Percentiles rank a stretch among this genome's conserved stretches.
phyloP scores from a whole-genome alignment of 192 early-diverging fungal genomes.

The Coemansia sp. region DNA sequence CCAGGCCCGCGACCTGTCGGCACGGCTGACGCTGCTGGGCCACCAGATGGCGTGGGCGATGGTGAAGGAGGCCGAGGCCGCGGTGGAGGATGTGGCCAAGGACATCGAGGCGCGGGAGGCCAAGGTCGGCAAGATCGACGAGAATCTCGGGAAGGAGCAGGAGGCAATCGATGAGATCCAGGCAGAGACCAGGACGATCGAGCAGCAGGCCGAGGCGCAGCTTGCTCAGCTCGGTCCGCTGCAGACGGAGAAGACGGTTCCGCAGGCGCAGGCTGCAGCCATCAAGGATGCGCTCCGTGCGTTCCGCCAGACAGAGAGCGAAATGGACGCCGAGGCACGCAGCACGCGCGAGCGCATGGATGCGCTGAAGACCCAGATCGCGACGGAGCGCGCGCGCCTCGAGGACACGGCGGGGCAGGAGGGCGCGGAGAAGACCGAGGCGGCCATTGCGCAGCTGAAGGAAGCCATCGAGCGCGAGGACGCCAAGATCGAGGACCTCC shows the following conservation, averaged over 20 bases:
- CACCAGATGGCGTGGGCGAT: slow-evolving; percentile 78
- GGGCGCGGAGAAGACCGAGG: slow-evolving; percentile 22
- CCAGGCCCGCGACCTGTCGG: slow-evolving; percentile 60
- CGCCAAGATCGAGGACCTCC: slow-evolving; percentile 25
- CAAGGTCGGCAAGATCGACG: slow-evolving; percentile 48
- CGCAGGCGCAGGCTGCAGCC: slow-evolving; percentile 13
- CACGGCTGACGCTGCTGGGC: slow-evolving; percentile 59
- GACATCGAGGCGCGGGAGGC: slow-evolving; percentile 21
- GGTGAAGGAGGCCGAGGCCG: slow-evolving; percentile 56
- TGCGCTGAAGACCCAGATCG: slow-evolving; percentile 27
- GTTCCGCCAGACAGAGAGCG: slow-evolving; percentile 47
- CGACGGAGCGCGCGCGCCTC: slow-evolving; percentile 34
- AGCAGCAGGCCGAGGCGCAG: slow-evolving; percentile 24
- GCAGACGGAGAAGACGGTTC: slow-evolving; percentile 21
- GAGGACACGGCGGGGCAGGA: slow-evolving; percentile 31
- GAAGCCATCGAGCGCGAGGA: slow-evolving; percentile 31
- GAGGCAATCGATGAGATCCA: slow-evolving; percentile 48
- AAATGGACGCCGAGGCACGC: slow-evolving; percentile 52
- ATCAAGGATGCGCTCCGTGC: slow-evolving; percentile 26
- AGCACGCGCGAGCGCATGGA: slow-evolving; percentile 43
- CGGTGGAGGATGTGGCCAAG: slow-evolving; percentile 38
- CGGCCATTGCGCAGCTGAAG: slow-evolving; percentile 23
- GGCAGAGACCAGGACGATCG: slow-evolving; percentile 38
- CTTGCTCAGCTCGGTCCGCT: slow-evolving; percentile 29
- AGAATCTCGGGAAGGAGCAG: slow-evolving; percentile 57